A percentile compares a stretch with the other conserved stretches of the same genome.
These are phyloP conservation scores for Astragalus glycyphyllos DNA, from an alignment of 306 rosid genomes.

Conservation along the genomic window DNA sequence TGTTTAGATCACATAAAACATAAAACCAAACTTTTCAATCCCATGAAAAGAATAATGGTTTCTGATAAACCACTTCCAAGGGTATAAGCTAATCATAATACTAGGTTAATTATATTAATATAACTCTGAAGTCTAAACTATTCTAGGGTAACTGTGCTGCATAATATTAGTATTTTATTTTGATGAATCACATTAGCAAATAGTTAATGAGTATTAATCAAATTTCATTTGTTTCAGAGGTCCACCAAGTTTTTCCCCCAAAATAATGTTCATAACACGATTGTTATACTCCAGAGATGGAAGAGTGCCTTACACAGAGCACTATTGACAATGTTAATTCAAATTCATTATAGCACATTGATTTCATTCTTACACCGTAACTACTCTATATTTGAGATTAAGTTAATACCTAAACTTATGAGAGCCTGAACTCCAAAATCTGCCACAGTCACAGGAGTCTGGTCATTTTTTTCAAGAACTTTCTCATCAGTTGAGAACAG, in stretches of 20 bases:
- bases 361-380: background rate
- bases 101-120: conserved; percentile 2
- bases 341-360: background rate
- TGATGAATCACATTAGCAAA: conserved; percentile 18
- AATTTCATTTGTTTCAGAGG: background rate
- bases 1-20: conserved; percentile 48
- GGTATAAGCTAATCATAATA: background rate
- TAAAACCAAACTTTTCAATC: conserved; percentile 24
- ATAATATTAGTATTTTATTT: background rate
- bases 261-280: background rate
- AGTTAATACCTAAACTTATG: conserved; percentile 81
- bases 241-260: background rate
- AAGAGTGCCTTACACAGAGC: conserved; percentile 1
- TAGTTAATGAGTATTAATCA: conserved; percentile 5
- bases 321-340: background rate
- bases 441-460: conserved; percentile 90
- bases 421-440: conserved; percentile 96
- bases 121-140: conserved; percentile 1
- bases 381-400: background rate
- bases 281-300: background rate
- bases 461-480: conserved; percentile 68
- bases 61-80: conserved; percentile 21
- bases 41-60: conserved; percentile 27
- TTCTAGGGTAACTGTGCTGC: background rate
- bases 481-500: conserved; percentile 53